phyloP scores from a whole-genome alignment of 2,329 filamentous ascomycete genomes.

The Harringtonia lauricola region DNA sequence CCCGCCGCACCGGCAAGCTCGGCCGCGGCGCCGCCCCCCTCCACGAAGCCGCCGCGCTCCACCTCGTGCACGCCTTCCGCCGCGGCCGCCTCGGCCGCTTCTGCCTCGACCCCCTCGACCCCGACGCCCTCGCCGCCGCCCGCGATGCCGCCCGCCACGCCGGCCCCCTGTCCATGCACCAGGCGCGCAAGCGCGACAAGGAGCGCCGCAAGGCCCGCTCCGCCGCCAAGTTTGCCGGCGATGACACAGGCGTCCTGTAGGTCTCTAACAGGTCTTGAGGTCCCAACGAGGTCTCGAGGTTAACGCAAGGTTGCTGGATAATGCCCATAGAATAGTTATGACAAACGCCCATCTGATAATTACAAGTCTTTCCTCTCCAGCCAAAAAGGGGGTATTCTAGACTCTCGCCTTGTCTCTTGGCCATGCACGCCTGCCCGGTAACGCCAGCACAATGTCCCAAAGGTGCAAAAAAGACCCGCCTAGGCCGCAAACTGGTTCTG shows the following conservation, averaged over 20 bases:
- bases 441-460: background rate
- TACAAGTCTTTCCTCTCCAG: background rate
- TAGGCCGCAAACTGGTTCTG: slow-evolving; percentile 54
- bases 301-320: too few relatives aligned
- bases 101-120: slow-evolving; percentile 64
- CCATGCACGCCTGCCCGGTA: too few relatives aligned
- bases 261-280: background rate
- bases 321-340: too few relatives aligned
- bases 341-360: too few relatives aligned
- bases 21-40: slow-evolving; percentile 61
- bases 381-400: background rate
- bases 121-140: slow-evolving; percentile 41
- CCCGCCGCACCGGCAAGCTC: slow-evolving; percentile 64
- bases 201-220: slow-evolving; percentile 34
- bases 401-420: background rate
- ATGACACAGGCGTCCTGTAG: background rate
- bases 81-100: slow-evolving; percentile 65
- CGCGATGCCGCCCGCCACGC: slow-evolving; percentile 32
- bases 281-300: too few relatives aligned
- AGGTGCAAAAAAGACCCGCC: background rate
- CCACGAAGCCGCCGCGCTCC: slow-evolving; percentile 62
- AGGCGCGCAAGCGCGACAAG: slow-evolving; percentile 58
- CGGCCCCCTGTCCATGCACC: slow-evolving; percentile 48
- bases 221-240: slow-evolving; percentile 17
- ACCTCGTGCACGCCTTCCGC: slow-evolving; percentile 75